These are phyloP conservation scores for Rhododendron ovatum DNA, from an alignment of 148 eudicot genomes.

Conservation along the genomic window DNA sequence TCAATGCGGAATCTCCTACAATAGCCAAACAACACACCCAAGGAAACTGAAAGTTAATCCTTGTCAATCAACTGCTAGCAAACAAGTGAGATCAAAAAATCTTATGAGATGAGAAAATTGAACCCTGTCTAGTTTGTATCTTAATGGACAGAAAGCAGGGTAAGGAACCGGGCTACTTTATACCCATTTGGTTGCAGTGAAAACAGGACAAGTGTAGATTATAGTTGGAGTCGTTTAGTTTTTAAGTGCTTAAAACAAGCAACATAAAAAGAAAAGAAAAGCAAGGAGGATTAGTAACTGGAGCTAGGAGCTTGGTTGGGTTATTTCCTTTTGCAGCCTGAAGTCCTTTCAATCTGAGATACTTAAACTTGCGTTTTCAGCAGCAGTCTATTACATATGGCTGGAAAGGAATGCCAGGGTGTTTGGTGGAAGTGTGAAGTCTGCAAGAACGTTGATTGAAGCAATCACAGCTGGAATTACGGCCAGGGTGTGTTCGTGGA, in stretches of 20 bases:
- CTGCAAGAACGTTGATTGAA: too few relatives aligned
- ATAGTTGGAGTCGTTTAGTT: background rate
- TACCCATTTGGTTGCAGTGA: background rate
- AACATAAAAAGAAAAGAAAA: background rate
- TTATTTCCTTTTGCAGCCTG: too few relatives aligned
- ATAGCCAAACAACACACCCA: background rate
- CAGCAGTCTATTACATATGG: too few relatives aligned
- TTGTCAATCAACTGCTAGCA: background rate
- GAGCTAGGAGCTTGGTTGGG: too few relatives aligned
- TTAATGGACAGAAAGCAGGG: background rate
- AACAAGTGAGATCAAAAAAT: background rate
- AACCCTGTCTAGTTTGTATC: background rate
- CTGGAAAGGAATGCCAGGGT: too few relatives aligned
- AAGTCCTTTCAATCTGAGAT: too few relatives aligned
- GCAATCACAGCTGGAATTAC: too few relatives aligned
- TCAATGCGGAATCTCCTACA: background rate
- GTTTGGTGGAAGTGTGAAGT: too few relatives aligned
- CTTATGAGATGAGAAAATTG: background rate
- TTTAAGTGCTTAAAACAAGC: background rate
- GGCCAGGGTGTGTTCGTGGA: too few relatives aligned
- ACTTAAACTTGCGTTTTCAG: too few relatives aligned
- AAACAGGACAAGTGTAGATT: background rate
- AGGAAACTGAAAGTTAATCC: background rate
- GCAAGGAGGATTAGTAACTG: too few relatives aligned
- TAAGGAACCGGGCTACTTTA: background rate